Evolutionary conservation across 2,329 filamentous ascomycete genomes (phyloP).

Genomic region (Colletotrichum somersetense): DNA sequence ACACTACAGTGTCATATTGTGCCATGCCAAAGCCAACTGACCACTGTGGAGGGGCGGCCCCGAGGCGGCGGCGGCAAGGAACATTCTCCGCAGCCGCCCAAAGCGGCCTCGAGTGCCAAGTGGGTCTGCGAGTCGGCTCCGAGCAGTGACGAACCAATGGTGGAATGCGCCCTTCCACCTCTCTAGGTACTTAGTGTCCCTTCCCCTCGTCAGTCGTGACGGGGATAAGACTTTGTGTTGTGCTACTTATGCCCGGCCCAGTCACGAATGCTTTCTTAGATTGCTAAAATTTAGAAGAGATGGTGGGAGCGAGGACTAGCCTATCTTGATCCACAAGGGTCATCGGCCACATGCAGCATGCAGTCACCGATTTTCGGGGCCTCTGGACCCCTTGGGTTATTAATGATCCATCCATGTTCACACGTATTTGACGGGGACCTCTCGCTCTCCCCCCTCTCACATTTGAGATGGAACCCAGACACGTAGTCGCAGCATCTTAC

Average conservation of each 20-base stretch:
- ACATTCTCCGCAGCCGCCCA: slow-evolving; percentile 26
- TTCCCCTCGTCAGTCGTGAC: slow-evolving; percentile 32
- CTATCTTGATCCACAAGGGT: slow-evolving; percentile 26
- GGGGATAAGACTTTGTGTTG: slow-evolving; percentile 30
- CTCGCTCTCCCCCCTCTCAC: slow-evolving; percentile 10
- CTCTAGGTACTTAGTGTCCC: not conserved
- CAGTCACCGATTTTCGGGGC: slow-evolving; percentile 37
- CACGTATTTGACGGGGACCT: slow-evolving; percentile 25
- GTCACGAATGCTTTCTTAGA: slow-evolving; percentile 10
- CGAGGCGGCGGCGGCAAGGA: slow-evolving; percentile 35
- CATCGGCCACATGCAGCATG: slow-evolving; percentile 38
- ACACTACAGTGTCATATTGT: slow-evolving; percentile 18
- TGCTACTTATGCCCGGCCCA: slow-evolving; percentile 31
- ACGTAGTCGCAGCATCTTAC: not conserved
- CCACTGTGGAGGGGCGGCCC: slow-evolving; percentile 24
- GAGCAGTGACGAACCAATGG: slow-evolving; percentile 36
- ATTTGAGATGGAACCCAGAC: slow-evolving; percentile 16
- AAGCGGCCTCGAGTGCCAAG: slow-evolving; percentile 16
- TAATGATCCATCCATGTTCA: slow-evolving; percentile 29
- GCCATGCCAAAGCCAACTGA: slow-evolving; percentile 32
- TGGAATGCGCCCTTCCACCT: slow-evolving; percentile 14
- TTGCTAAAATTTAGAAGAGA: slow-evolving; percentile 18
- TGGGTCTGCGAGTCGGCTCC: slow-evolving; percentile 38
- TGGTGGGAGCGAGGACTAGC: slow-evolving; percentile 33
- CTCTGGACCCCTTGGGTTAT: slow-evolving; percentile 17